phyloP scores from a whole-genome alignment of 768 basidiomycete species.

The Piloderma croceum region DNA sequence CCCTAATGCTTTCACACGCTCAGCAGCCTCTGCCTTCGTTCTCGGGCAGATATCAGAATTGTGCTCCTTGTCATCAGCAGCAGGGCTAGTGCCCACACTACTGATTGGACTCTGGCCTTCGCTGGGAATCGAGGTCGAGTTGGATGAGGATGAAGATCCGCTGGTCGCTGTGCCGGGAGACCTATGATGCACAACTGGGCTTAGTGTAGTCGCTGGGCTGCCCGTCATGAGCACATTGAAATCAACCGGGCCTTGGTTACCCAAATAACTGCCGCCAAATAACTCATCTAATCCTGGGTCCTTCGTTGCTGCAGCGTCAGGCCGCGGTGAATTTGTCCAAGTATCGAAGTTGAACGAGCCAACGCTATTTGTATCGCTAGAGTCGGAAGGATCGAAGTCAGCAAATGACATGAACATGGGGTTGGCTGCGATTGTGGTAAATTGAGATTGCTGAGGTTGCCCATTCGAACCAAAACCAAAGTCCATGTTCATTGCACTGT shows the following conservation, averaged over 20 bases:
- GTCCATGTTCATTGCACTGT: constrained; percentile 58
- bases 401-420: constrained; percentile 83
- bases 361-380: too few species aligned
- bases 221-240: constrained; percentile 27
- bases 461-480: constrained; percentile 46
- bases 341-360: not conserved
- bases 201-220: too few species aligned
- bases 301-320: constrained; percentile 7
- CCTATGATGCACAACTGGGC: constrained; percentile 50
- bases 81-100: constrained; percentile 18
- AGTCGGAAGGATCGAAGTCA: constrained; percentile 17
- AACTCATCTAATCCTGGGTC: constrained; percentile 37
- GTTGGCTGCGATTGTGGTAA: constrained; percentile 78
- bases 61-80: constrained; percentile 26
- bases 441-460: constrained; percentile 43
- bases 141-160: constrained; percentile 20
- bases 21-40: constrained; percentile 47
- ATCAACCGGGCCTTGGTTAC: constrained; percentile 27
- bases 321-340: not conserved
- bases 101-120: constrained; percentile 15
- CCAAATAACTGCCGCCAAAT: constrained; percentile 37
- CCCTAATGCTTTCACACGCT: constrained; percentile 50
- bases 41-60: constrained; percentile 39
- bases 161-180: constrained; percentile 17
- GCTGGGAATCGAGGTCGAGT: constrained; percentile 40